Percentiles rank a stretch among this genome's conserved stretches.
These are phyloP conservation scores for Thelonectria discophora DNA, from an alignment of 2,329 filamentous ascomycete species.

Conservation along the genomic window DNA sequence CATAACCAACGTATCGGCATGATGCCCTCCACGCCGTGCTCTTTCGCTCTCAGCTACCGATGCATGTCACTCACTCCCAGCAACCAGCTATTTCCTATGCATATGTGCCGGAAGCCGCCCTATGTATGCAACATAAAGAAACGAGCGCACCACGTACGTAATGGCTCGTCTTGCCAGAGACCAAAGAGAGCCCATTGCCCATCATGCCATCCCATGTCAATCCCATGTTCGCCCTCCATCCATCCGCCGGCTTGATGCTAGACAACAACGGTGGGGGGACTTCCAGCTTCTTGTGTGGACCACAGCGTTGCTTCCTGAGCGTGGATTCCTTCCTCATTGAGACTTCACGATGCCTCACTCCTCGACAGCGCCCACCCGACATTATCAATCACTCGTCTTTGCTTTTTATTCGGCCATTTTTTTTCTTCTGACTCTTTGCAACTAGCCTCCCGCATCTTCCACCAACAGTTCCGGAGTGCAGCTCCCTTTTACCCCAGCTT, in stretches of 20 bases:
- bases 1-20: not conserved
- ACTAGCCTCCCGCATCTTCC: constrained; percentile 26
- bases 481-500: constrained; percentile 35
- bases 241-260: constrained; percentile 31
- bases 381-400: constrained; percentile 26
- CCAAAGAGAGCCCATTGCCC: constrained; percentile 25
- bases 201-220: constrained; percentile 38
- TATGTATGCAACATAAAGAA: constrained; percentile 23
- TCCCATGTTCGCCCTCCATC: constrained; percentile 32
- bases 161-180: constrained; percentile 33
- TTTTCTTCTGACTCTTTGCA: constrained; percentile 18
- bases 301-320: constrained; percentile 24
- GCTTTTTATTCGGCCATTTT: constrained; percentile 22
- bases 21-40: constrained; percentile 2
- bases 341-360: constrained; percentile 40
- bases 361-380: constrained; percentile 13
- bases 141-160: constrained; percentile 35
- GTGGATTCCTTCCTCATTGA: constrained; percentile 30
- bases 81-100: not conserved
- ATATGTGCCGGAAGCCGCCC: not conserved
- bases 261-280: constrained; percentile 32
- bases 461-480: not conserved
- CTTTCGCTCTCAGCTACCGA: constrained; percentile 9
- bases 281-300: constrained; percentile 16
- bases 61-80: not conserved